phyloP scores from a whole-genome alignment of 2,329 filamentous ascomycete genomes.

The Calonectria henricotiae region DNA sequence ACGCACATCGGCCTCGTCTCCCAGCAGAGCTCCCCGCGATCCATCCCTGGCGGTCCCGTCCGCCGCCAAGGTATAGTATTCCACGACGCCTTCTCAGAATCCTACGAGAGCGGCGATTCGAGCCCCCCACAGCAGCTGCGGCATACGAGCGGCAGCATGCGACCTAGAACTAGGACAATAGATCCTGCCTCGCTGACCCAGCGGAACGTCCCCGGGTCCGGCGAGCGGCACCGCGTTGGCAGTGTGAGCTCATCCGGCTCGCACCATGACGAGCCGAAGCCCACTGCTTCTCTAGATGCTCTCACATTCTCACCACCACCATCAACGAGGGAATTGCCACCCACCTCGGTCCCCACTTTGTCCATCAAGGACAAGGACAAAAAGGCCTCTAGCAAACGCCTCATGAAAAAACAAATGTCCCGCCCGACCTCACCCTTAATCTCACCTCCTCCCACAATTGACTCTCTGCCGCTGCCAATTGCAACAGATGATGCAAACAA shows the following conservation, averaged over 20 bases:
- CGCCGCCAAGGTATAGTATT: constrained; percentile 75
- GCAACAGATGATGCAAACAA: constrained; percentile 80
- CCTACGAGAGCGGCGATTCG: constrained; percentile 65
- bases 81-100: constrained; percentile 69
- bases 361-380: constrained; percentile 54
- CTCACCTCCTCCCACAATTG: constrained; percentile 71
- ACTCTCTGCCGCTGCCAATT: constrained; percentile 74
- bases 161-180: constrained; percentile 74
- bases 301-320: constrained; percentile 62
- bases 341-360: constrained; percentile 43
- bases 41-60: constrained; percentile 58
- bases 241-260: constrained; percentile 78
- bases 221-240: constrained; percentile 77
- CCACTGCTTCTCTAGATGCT: constrained; percentile 61
- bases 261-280: constrained; percentile 67
- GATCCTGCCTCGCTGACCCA: constrained; percentile 70
- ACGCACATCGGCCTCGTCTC: constrained; percentile 49
- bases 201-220: constrained; percentile 56
- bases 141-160: constrained; percentile 58
- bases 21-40: constrained; percentile 57
- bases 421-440: constrained; percentile 74
- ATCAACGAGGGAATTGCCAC: constrained; percentile 56
- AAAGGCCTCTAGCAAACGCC: constrained; percentile 66
- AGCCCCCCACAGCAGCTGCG: constrained; percentile 58
- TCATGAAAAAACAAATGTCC: constrained; percentile 71